Percentiles rank a stretch among this genome's conserved stretches.
phyloP scores from a whole-genome alignment of 495 filamentous ascomycete genomes.

The Bathelium albidoporum region DNA sequence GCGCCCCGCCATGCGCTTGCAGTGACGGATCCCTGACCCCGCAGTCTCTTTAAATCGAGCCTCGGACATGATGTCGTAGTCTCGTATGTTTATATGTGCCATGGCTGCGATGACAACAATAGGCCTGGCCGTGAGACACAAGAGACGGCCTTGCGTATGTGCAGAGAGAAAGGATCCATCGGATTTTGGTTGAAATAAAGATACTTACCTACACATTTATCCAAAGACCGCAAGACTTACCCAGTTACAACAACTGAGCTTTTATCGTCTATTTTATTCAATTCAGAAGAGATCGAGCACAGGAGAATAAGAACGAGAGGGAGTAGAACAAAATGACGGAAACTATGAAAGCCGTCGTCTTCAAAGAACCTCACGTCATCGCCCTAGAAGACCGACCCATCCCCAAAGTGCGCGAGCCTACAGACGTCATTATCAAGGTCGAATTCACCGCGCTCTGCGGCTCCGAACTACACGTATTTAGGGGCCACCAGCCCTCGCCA shows the following conservation, averaged over 20 bases:
- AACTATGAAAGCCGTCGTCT: constrained; percentile 61
- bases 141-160: background rate
- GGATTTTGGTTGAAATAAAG: background rate
- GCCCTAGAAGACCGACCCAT: constrained; percentile 55
- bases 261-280: too few species aligned
- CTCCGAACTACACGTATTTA: constrained; percentile 84
- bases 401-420: constrained; percentile 55
- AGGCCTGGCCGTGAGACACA: background rate
- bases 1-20: too few species aligned
- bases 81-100: background rate
- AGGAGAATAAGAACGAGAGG: too few species aligned
- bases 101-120: background rate
- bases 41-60: background rate
- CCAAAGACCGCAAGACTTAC: background rate
- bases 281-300: too few species aligned
- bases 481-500: constrained; percentile 60
- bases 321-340: too few species aligned
- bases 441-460: constrained; percentile 81
- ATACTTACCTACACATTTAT: too few species aligned
- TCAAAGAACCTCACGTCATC: constrained; percentile 44
- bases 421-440: constrained; percentile 79
- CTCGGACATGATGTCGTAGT: background rate
- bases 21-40: constrained; percentile 4
- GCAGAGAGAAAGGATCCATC: background rate
- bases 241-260: too few species aligned